phyloP scores from a whole-genome alignment of 495 filamentous ascomycete genomes.

The Hyphodiscus hymeniophilus region DNA sequence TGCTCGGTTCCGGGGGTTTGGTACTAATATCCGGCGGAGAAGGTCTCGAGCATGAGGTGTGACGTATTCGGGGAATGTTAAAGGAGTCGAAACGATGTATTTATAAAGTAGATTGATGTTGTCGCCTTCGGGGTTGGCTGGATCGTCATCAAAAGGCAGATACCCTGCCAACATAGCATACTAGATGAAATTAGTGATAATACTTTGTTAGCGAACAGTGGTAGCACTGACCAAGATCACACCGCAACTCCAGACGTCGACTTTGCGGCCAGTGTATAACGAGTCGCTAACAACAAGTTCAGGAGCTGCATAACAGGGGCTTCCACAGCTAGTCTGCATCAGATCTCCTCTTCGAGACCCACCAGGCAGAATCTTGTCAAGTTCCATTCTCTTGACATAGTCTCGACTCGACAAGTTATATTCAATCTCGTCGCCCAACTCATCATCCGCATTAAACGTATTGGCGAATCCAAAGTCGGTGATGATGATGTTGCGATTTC shows the following conservation, averaged over 20 bases:
- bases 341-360: conserved; percentile 60
- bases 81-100: conserved; percentile 95
- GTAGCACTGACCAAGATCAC: conserved; percentile 80
- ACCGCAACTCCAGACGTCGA: conserved; percentile 99
- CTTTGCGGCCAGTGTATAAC: conserved; percentile 92
- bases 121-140: conserved; percentile 95
- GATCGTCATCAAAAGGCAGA: conserved; percentile 98
- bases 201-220: not conserved
- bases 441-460: conserved; percentile 84
- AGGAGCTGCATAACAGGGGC: conserved; percentile 91
- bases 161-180: conserved; percentile 99
- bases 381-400: conserved; percentile 66
- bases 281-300: conserved; percentile 97
- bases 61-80: conserved; percentile 98
- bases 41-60: conserved; percentile 94
- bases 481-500: conserved; percentile 98
- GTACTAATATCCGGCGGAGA: conserved; percentile 87
- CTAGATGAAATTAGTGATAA: conserved; percentile 36
- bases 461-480: conserved; percentile 99
- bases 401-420: conserved; percentile 76
- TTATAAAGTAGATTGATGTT: conserved; percentile 99
- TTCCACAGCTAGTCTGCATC: conserved; percentile 80
- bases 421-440: conserved; percentile 85
- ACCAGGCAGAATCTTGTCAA: conserved; percentile 54
- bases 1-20: conserved; percentile 87